Conservation (phyloP, 2,329 filamentous ascomycete genomes). For the Tolypocladium tundrense region DNA sequence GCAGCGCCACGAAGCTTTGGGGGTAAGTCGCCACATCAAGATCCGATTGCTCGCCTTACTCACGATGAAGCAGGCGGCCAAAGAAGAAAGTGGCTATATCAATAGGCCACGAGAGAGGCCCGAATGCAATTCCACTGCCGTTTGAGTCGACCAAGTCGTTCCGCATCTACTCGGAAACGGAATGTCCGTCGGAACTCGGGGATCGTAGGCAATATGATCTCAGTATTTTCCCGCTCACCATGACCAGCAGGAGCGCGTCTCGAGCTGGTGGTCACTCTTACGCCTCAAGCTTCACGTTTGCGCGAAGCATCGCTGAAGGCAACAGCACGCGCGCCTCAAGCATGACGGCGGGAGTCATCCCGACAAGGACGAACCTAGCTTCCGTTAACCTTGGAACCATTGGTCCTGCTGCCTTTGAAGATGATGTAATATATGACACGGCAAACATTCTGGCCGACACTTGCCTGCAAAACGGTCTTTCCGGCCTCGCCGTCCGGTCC, state of each 20-base stretch:
- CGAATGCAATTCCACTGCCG: not conserved
- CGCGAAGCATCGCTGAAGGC: not conserved
- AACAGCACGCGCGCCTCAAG: not conserved
- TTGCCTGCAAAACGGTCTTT: not conserved
- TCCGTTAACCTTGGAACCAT: slow-evolving; percentile 1
- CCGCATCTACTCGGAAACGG: not conserved
- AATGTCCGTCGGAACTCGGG: not conserved
- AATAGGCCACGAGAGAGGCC: not conserved
- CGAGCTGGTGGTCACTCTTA: not conserved
- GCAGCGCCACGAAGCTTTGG: not conserved
- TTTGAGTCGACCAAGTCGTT: not conserved
- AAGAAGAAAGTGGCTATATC: not conserved
- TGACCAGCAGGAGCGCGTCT: not conserved
- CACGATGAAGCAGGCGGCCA: not conserved
- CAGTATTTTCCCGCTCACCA: not conserved
- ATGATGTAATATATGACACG: not conserved
- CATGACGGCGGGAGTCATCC: not conserved
- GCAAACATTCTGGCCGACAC: not conserved
- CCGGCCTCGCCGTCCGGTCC: slow-evolving; percentile 5
- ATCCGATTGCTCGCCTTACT: not conserved
- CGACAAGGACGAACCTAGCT: not conserved
- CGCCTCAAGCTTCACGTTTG: not conserved
- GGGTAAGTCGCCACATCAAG: not conserved
- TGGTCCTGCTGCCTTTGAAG: not conserved
- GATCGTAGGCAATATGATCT: not conserved